Conservation (phyloP, 2,329 filamentous ascomycete species). For the Clarireedia paspali region DNA sequence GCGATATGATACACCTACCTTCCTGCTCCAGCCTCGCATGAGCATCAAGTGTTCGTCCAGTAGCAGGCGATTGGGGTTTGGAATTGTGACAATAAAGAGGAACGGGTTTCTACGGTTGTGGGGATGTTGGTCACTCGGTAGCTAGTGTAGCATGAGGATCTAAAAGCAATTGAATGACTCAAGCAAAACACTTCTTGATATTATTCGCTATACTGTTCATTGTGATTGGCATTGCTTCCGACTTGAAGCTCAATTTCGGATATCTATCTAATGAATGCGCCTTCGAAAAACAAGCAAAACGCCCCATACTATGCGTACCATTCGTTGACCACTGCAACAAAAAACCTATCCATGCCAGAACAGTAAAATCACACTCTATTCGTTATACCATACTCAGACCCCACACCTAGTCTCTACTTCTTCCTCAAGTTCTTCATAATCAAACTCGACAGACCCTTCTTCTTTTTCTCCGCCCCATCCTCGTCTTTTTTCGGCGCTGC, state of each 20-base stretch:
- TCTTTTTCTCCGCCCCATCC: constrained; percentile 7
- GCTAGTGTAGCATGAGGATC: constrained; percentile 7
- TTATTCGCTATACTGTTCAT: neutral
- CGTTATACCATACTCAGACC: neutral
- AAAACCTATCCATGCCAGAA: neutral
- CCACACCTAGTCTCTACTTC: neutral
- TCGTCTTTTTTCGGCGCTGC: constrained; percentile 24
- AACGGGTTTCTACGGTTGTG: constrained; percentile 3
- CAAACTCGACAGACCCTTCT: constrained; percentile 3
- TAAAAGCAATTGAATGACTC: constrained; percentile 3
- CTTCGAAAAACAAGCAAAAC: neutral
- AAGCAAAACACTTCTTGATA: neutral
- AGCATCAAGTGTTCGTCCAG: neutral
- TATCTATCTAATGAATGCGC: neutral
- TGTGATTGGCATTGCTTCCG: neutral
- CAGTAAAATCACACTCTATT: neutral
- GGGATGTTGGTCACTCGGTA: constrained; percentile 5
- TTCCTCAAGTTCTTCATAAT: constrained; percentile 8
- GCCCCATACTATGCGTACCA: neutral
- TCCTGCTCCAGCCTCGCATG: too few species aligned
- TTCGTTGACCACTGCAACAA: neutral
- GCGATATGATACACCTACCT: constrained; percentile 3
- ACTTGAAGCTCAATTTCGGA: neutral
- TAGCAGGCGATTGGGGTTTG: constrained; percentile 3
- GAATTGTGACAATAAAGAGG: constrained; percentile 20